Percentiles rank a stretch among this genome's conserved stretches.
Conservation (phyloP, 805 yeast species). For the Maudiozyma bulderi region DNA sequence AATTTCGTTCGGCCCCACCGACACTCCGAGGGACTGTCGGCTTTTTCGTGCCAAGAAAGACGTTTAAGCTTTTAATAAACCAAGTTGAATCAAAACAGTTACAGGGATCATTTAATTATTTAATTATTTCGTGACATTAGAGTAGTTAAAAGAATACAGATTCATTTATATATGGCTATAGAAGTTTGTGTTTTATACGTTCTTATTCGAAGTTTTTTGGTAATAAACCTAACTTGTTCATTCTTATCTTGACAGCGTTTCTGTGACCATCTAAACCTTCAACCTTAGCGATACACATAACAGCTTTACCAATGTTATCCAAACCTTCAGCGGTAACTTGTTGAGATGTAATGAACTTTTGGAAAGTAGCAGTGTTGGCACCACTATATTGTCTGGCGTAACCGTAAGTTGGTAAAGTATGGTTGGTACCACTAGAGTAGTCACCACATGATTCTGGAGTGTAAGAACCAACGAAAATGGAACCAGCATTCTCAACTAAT, state of each 20-base stretch:
- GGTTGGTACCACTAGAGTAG: slow-evolving; percentile 96
- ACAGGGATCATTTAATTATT: neutral
- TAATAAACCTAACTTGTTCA: slow-evolving; percentile 65
- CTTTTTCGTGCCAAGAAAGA: no score
- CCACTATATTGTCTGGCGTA: slow-evolving; percentile 97
- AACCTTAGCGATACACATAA: slow-evolving; percentile 88
- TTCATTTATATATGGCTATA: neutral
- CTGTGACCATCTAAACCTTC: slow-evolving; percentile 98
- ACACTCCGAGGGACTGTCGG: no score
- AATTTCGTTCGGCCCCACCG: no score
- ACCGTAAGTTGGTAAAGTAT: slow-evolving; percentile 96
- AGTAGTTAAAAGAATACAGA: neutral
- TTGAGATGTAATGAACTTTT: slow-evolving; percentile 90
- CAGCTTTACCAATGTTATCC: slow-evolving; percentile 86
- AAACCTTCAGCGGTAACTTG: slow-evolving; percentile 81
- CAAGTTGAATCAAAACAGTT: neutral
- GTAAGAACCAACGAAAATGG: slow-evolving; percentile 90
- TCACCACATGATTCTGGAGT: slow-evolving; percentile 99
- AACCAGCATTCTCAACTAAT: slow-evolving; percentile 84
- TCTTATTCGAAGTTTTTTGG: slow-evolving; percentile 25
- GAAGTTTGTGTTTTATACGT: no score
- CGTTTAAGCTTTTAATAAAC: neutral
- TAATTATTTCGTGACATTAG: neutral
- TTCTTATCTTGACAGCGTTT: slow-evolving; percentile 90
- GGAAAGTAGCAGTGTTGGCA: slow-evolving; percentile 91